These are phyloP conservation scores for Lantana camara DNA, from an alignment of 257 asterid genomes.

Conservation along the genomic window DNA sequence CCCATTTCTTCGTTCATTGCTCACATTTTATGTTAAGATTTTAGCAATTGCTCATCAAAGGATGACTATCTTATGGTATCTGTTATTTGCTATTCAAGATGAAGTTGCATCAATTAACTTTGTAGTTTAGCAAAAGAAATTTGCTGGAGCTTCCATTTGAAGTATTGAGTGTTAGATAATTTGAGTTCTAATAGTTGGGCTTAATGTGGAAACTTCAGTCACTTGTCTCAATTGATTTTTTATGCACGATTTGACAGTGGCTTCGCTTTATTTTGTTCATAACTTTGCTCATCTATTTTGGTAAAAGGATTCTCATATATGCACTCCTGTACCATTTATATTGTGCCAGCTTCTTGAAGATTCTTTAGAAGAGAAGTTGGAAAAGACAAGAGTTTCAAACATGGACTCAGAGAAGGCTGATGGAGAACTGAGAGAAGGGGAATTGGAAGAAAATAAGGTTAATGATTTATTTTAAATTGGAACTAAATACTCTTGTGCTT, in stretches of 20 bases:
- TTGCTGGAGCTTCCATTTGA: neutral
- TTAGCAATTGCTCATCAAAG: conserved; percentile 6
- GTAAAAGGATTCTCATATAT: conserved; percentile 18
- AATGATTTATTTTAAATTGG: conserved; percentile 33
- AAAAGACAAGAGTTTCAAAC: conserved; percentile 61
- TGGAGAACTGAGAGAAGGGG: conserved; percentile 69
- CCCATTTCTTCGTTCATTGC: neutral
- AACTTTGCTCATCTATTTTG: conserved; percentile 5
- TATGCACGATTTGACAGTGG: neutral
- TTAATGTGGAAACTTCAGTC: neutral
- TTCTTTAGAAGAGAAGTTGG: conserved; percentile 87
- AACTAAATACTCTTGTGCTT: conserved; percentile 40
- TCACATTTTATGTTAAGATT: neutral
- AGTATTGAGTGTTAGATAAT: conserved; percentile 3
- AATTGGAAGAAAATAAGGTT: conserved; percentile 87
- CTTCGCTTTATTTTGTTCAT: neutral
- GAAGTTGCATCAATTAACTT: neutral
- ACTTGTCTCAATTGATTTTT: neutral
- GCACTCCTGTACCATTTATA: conserved; percentile 28
- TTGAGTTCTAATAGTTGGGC: neutral
- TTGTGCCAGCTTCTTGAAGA: conserved; percentile 90
- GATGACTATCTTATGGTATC: neutral
- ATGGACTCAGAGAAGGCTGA: conserved; percentile 74
- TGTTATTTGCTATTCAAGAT: neutral
- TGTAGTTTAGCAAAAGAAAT: neutral